Evolutionary conservation across 2,329 filamentous ascomycete species (phyloP).

Genomic region (Botryosphaeria agaves): DNA sequence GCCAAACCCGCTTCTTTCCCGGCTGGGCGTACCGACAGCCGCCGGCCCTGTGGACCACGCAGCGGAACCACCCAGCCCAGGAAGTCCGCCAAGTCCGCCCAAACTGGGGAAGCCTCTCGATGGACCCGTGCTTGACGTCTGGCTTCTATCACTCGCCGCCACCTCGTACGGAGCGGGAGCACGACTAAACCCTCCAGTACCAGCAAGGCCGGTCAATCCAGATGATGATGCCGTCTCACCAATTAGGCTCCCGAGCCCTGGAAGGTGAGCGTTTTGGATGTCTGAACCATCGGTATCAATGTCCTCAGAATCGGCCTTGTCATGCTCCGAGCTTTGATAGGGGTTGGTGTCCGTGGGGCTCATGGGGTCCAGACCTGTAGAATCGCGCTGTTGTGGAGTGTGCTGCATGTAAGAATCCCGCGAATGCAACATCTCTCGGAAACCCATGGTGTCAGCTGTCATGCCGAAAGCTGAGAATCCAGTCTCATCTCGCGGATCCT

Average conservation of each 20-base stretch:
- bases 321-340: slow-evolving; percentile 76
- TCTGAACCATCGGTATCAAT: slow-evolving; percentile 11
- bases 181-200: slow-evolving; percentile 19
- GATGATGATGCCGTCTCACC: slow-evolving; percentile 6
- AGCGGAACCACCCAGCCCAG: slow-evolving; percentile 38
- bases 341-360: slow-evolving; percentile 95
- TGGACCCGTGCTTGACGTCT: slow-evolving; percentile 75
- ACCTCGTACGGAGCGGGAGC: slow-evolving; percentile 24
- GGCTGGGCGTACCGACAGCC: slow-evolving; percentile 55
- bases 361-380: slow-evolving; percentile 43
- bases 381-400: slow-evolving; percentile 28
- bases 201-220: slow-evolving; percentile 14
- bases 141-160: slow-evolving; percentile 74
- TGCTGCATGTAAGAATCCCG: slow-evolving; percentile 41
- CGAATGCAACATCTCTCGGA: slow-evolving; percentile 38
- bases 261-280: slow-evolving; percentile 8
- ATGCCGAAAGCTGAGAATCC: slow-evolving; percentile 44
- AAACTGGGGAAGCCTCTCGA: slow-evolving; percentile 50
- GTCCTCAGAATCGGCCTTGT: slow-evolving; percentile 43
- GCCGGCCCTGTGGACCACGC: slow-evolving; percentile 44
- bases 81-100: slow-evolving; percentile 39
- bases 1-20: slow-evolving; percentile 34
- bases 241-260: slow-evolving; percentile 1
- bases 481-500: slow-evolving; percentile 36
- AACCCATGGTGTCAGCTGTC: slow-evolving; percentile 37